These are phyloP conservation scores for Inonotus hispidus DNA, from an alignment of 1,284 basidiomycete species.

Conservation along the genomic window DNA sequence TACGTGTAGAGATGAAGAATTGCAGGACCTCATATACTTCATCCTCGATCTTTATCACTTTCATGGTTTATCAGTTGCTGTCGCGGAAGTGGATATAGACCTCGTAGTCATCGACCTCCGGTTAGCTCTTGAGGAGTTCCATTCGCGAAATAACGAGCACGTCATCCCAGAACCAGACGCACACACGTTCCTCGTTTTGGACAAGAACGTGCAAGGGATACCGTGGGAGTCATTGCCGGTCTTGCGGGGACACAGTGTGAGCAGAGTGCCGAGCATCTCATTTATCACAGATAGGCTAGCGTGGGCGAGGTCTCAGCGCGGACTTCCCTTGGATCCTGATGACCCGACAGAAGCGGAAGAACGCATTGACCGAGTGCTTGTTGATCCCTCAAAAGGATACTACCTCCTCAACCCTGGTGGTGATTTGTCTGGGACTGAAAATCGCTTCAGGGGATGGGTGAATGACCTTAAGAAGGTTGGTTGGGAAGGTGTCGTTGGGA, in stretches of 20 bases:
- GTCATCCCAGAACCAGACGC: constrained; percentile 37
- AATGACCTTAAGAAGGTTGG: constrained; percentile 60
- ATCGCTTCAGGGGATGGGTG: constrained; percentile 76
- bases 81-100: constrained; percentile 90
- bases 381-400: constrained; percentile 69
- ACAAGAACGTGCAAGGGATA: constrained; percentile 84
- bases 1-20: constrained; percentile 84
- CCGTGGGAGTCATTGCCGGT: constrained; percentile 97
- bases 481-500: constrained; percentile 83
- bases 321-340: constrained; percentile 21
- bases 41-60: constrained; percentile 92
- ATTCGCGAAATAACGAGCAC: constrained; percentile 34
- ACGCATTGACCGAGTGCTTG: constrained; percentile 40
- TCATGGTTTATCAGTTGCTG: constrained; percentile 83
- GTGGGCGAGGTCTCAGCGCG: constrained; percentile 43
- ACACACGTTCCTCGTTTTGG: constrained; percentile 87
- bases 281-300: constrained; percentile 83
- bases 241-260: constrained; percentile 79
- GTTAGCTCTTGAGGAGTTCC: constrained; percentile 64
- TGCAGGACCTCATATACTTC: constrained; percentile 94
- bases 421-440: constrained; percentile 83
- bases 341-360: constrained; percentile 12
- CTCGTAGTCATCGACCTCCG: constrained; percentile 77
- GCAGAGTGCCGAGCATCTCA: constrained; percentile 84
- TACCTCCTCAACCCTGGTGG: constrained; percentile 92